Evolutionary conservation across 306 rosid genomes (phyloP).

Genomic region (Parietaria judaica): DNA sequence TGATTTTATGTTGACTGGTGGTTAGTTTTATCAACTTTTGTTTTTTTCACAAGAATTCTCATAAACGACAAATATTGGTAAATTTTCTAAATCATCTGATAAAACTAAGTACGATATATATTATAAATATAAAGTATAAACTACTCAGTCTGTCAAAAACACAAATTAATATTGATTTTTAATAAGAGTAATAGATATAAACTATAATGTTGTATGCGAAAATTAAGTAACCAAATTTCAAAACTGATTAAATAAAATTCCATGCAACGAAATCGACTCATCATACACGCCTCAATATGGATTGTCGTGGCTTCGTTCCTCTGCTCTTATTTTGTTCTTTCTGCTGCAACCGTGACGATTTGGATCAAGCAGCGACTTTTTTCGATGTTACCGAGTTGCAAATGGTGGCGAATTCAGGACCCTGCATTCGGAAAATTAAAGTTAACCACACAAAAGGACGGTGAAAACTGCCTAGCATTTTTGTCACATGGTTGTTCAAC

Average conservation of each 20-base stretch:
- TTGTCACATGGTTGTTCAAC: background rate
- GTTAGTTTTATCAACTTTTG: no score
- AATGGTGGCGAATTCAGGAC: slow-evolving; percentile 87
- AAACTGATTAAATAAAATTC: slow-evolving; percentile 22
- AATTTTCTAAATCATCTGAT: no score
- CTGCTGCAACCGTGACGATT: slow-evolving; percentile 18
- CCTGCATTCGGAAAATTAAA: slow-evolving; percentile 36
- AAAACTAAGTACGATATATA: no score
- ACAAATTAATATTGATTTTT: no score
- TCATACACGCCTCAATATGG: slow-evolving; percentile 21
- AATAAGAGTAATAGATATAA: background rate
- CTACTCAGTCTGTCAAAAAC: no score
- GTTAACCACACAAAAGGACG: slow-evolving; percentile 15
- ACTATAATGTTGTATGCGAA: slow-evolving; percentile 14
- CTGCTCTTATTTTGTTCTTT: slow-evolving; percentile 21
- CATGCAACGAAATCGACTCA: slow-evolving; percentile 14
- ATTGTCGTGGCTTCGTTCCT: slow-evolving; percentile 3
- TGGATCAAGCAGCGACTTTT: slow-evolving; percentile 77
- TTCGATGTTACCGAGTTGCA: slow-evolving; percentile 82
- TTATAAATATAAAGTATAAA: no score
- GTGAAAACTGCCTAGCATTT: background rate
- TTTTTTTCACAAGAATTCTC: no score
- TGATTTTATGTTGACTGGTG: no score
- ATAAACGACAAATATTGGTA: no score
- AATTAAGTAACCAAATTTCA: slow-evolving; percentile 8